Base-by-base conservation (phyloP, 805 yeast genomes). In the Scheffersomyces spartinae region DNA sequence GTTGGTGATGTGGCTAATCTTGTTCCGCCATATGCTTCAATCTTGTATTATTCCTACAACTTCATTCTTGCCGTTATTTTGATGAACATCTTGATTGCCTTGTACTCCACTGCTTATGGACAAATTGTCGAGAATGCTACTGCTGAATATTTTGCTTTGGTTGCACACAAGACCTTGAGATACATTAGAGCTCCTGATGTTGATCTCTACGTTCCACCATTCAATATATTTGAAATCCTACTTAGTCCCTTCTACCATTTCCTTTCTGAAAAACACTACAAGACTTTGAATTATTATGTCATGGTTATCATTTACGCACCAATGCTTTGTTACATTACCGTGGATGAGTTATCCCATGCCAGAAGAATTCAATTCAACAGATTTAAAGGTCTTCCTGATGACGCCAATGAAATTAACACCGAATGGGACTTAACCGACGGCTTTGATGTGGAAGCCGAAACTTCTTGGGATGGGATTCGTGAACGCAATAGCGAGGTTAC, bases 371-470 rank as follows among this genome's bases (percentile, higher is more conserved):
- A 61, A 26, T 82, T 78, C 48, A 83, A 83, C 48, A 60, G 94
- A 34, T 52, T 64, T 29, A 66, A 62, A 35, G 69, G 72, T 2
- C 48, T 71, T 11, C 57, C 79, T 1, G 94, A 83, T 45, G 95
- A 83, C 49, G 81, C 84, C 12, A 81, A 80, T 44, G 88, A 79
- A 42, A 39, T 57, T 12, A 82, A 83, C 40, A 66, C 75, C 6
- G 86, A 77, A 40, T 83, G 94, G 94, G 83, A 79, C 35, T 58
- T 83, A 37, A 68, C 77, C 6, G 94, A 82, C 49, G 94, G 94
- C 0, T 82, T 47, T 34, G 48, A 49, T 15, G 52, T 38, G n/a
- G 61, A 53, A 16, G 42, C 40, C n/a, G 11, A 6, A 6, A 29
- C 31, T 17, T 47, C 57, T 13, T 47, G 54, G 54, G 63, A 55